Evolutionary conservation across 2,329 filamentous ascomycete genomes (phyloP), one percentile per base, ranked within the genome.

Genomic region (Huntiella omanensis): DNA sequence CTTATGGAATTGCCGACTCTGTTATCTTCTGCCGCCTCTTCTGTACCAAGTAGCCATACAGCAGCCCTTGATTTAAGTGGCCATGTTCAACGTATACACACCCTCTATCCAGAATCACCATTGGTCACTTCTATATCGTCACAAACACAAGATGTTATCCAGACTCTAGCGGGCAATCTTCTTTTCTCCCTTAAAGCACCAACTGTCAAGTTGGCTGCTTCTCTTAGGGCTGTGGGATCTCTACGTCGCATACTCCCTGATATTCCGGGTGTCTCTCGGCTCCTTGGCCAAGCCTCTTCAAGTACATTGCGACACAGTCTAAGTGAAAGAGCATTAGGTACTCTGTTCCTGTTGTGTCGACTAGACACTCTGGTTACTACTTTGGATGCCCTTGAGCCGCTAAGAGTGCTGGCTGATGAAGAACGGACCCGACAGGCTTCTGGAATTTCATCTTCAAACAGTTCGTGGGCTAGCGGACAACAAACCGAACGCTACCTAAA

Each of bases 401-500:
- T 98, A 8, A 76, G 81, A 35, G 83, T 92, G 50, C 72, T 98
- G 2, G 91, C 91, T 41, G 87, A 96, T 54, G 83, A 93, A 56
- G 88, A 95, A 60, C 77, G 61, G 43, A 57, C 60, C 40, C 68
- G 65, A 11, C 65, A 70, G 50, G 61, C 60, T 47, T 61, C 67
- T 33, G 22, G 22, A 28, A 28, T 7, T 28, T 10, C 22, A 28
- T 28, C 22, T 10, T 28, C 22, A 28, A 57, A 61, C 11, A 16
- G 13, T 5, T 33, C 35, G 6, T 81, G 71, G 73, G 75, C 71
- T 2, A 75, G 75, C 1, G 88, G 88, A 0, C 86, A 93, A 56
- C 91, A 96, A 59, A 95, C 87, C 1, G 91, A 96, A 60, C 74
- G 86, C 44, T 98, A 86, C 56, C 65, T 98, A 38, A 98, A 96